Percentiles rank a stretch among this genome's conserved stretches.
Conservation (phyloP, 345 rosid species). For the Abelmoschus esculentus region DNA sequence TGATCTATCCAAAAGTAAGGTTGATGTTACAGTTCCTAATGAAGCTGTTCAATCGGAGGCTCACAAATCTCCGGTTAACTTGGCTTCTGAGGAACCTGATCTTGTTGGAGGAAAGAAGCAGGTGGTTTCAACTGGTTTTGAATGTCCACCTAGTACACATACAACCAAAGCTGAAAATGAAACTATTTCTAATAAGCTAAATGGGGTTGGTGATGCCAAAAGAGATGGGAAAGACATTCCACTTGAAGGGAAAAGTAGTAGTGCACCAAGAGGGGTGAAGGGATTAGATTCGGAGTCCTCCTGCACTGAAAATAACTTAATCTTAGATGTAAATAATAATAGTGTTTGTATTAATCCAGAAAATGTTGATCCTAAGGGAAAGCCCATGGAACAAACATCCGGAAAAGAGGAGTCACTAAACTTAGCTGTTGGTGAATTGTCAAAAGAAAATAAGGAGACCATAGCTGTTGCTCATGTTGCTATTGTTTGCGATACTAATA, state of each 20-base stretch:
- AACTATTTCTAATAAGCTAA: constrained; percentile 27
- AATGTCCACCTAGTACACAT: constrained; percentile 31
- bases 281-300: constrained; percentile 62
- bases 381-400: constrained; percentile 27
- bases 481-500: constrained; percentile 21
- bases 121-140: constrained; percentile 31
- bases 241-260: constrained; percentile 34
- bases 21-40: constrained; percentile 27
- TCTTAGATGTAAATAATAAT: constrained; percentile 45
- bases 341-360: constrained; percentile 31
- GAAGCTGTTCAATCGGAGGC: constrained; percentile 26
- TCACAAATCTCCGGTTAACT: constrained; percentile 19
- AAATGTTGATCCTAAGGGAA: constrained; percentile 36
- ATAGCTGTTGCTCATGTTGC: constrained; percentile 29
- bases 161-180: constrained; percentile 31
- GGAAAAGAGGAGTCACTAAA: constrained; percentile 33
- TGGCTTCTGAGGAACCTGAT: constrained; percentile 38
- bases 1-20: constrained; percentile 30
- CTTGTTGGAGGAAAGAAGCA: constrained; percentile 35
- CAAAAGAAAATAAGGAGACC: constrained; percentile 34
- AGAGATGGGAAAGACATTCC: constrained; percentile 30
- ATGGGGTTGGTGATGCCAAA: constrained; percentile 33
- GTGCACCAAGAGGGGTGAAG: constrained; percentile 33
- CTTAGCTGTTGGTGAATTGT: constrained; percentile 35
- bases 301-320: constrained; percentile 42